Evolutionary conservation across 768 basidiomycete genomes (phyloP).

Genomic region (Pisolithus microcarpus): DNA sequence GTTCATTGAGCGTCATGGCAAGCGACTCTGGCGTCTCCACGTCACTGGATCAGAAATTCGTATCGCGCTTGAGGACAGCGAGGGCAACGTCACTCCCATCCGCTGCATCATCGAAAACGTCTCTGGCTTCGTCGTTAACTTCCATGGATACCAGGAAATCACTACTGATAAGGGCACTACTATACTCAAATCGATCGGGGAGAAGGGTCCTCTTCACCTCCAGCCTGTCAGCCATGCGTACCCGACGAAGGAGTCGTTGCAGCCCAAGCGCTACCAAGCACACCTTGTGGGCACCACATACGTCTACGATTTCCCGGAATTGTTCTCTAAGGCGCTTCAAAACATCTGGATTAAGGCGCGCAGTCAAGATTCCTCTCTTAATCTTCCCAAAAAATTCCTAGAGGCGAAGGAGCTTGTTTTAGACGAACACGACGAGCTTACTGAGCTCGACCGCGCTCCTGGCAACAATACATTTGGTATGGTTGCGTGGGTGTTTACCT

Average conservation of each 20-base stretch:
- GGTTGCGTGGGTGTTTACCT: constrained; percentile 95
- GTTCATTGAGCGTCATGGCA: constrained; percentile 98
- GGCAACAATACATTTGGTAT: constrained; percentile 96
- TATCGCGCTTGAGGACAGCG: constrained; percentile 87
- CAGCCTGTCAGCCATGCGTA: constrained; percentile 92
- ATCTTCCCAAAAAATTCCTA: constrained; percentile 69
- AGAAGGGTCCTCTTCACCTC: constrained; percentile 93
- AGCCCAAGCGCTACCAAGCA: constrained; percentile 98
- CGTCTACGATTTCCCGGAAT: constrained; percentile 98
- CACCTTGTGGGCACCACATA: constrained; percentile 98
- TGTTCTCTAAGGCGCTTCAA: constrained; percentile 95
- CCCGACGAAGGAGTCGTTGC: constrained; percentile 95
- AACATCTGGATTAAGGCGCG: constrained; percentile 83
- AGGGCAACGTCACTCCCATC: constrained; percentile 93
- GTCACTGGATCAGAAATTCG: constrained; percentile 98
- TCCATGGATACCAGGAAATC: constrained; percentile 97
- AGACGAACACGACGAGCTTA: constrained; percentile 86
- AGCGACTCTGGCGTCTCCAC: constrained; percentile 95
- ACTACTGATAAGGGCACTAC: constrained; percentile 91
- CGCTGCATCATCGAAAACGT: constrained; percentile 98
- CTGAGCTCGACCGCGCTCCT: constrained; percentile 85
- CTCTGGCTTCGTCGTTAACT: constrained; percentile 97
- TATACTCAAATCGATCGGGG: constrained; percentile 96
- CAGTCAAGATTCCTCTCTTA: constrained; percentile 53
- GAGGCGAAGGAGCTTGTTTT: constrained; percentile 86